These are phyloP conservation scores for Erucastrum elatum DNA, from an alignment of 345 rosid genomes.

Conservation along the genomic window DNA sequence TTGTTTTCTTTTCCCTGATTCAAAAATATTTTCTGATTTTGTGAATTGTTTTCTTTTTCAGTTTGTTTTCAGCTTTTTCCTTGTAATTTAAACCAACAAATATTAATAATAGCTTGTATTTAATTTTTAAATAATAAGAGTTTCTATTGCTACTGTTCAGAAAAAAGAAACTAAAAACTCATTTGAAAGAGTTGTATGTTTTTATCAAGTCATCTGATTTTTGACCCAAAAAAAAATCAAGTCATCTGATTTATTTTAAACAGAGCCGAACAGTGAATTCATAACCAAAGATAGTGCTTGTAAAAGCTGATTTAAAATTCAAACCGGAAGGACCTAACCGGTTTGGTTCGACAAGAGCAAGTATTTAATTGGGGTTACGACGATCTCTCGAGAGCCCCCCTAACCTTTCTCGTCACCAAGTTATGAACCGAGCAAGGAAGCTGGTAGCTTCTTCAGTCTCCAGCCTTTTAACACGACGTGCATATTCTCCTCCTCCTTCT, in stretches of 20 bases:
- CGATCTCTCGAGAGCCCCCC: neutral
- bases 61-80: neutral
- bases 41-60: neutral
- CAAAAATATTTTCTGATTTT: neutral
- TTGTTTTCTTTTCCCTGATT: neutral
- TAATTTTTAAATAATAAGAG: neutral
- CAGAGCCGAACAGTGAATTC: neutral
- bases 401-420: neutral
- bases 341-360: neutral
- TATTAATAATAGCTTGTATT: neutral
- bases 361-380: neutral
- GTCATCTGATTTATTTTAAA: neutral
- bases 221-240: too few species aligned
- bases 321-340: neutral
- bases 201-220: neutral
- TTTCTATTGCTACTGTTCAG: neutral
- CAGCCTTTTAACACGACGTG: slow-evolving; percentile 25
- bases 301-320: neutral
- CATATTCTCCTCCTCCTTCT: slow-evolving; percentile 25
- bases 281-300: neutral
- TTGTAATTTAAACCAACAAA: neutral
- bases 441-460: slow-evolving; percentile 45
- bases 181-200: neutral
- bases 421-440: slow-evolving; percentile 48
- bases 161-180: neutral